Evolutionary conservation across 192 early-diverging fungal species (phyloP), one percentile per base, ranked within the genome.

Genomic region (Chytriomyces sp.): DNA sequence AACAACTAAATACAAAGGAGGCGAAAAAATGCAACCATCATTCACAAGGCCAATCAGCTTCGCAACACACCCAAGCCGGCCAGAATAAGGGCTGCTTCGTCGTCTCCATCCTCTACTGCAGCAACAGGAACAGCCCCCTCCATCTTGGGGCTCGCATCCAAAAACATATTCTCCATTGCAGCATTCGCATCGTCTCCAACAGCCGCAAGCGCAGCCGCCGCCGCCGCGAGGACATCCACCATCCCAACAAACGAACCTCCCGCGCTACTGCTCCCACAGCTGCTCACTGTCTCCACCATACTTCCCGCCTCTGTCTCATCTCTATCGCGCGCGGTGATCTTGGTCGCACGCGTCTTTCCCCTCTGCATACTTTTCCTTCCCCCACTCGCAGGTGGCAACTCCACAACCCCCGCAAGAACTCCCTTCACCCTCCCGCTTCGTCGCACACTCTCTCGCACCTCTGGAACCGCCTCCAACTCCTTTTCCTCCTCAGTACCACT

Each of bases 171-270:
- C n/a, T n/a, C n/a, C n/a, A n/a, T n/a, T n/a, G n/a, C n/a, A 4
- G 58, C 58, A 33, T 59, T 34, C 22, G 31, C 32, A 28, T 34
- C 58, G 37, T 59, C 58, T 49, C 44, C 44, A n/a, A n/a, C n/a
- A 49, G 44, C 44, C 44, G n/a, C n/a, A 49, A 64, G 10, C 22
- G 62, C 62, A n/a, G 44, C 44, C 8, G 44, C 44, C n/a, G 44
- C 44, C 19, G 62, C 62, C 12, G 39, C 36, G 39, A 64, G 44
- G 28, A 41, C 41, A 64, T 64, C 39, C 28, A 64, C 62, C 4
- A 6, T 64, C 37, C 33, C 34, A n/a, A n/a, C n/a, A n/a, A n/a
- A n/a, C n/a, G n/a, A n/a, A n/a, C n/a, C n/a, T n/a, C n/a, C n/a
- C n/a, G n/a, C n/a, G n/a, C n/a, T n/a, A n/a, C n/a, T n/a, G n/a